These are phyloP conservation scores for Lotus japonicus DNA, from an alignment of 306 rosid genomes.

Conservation along the genomic window DNA sequence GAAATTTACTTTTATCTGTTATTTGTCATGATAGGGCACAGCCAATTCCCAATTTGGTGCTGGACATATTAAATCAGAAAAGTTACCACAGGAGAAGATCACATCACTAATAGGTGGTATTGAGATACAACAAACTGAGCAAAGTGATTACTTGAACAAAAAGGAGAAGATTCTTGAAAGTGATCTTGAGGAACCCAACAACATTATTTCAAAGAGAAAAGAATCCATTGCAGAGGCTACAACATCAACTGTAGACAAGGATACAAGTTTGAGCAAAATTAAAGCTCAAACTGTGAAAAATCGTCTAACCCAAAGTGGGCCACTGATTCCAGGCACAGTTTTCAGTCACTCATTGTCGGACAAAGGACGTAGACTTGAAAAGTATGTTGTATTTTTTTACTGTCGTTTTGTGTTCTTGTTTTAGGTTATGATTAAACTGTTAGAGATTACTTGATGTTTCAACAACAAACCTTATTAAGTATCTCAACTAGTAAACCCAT, in stretches of 20 bases:
- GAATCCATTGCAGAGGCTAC: background rate
- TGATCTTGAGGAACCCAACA: slow-evolving; percentile 46
- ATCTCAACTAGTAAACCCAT: slow-evolving; percentile 12
- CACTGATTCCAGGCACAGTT: slow-evolving; percentile 54
- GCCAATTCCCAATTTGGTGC: slow-evolving; percentile 29
- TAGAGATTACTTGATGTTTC: background rate
- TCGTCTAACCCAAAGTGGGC: slow-evolving; percentile 73
- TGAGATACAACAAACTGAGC: slow-evolving; percentile 27
- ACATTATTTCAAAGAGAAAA: slow-evolving; percentile 25
- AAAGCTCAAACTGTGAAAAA: slow-evolving; percentile 36
- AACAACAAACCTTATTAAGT: slow-evolving; percentile 19
- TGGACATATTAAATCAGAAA: slow-evolving; percentile 38
- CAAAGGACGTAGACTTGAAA: slow-evolving; percentile 34
- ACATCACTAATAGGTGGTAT: slow-evolving; percentile 29
- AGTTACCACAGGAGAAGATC: slow-evolving; percentile 27
- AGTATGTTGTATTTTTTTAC: slow-evolving; percentile 1
- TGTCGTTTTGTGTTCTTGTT: background rate
- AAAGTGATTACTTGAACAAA: slow-evolving; percentile 31
- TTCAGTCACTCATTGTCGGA: slow-evolving; percentile 54
- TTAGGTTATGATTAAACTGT: background rate
- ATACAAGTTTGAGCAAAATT: slow-evolving; percentile 23
- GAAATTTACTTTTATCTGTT: background rate
- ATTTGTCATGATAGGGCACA: slow-evolving; percentile 37
- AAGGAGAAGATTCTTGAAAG: slow-evolving; percentile 42
- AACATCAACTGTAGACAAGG: background rate